phyloP scores from a whole-genome alignment of 139 green algal genomes.

The Auxenochlorella protothecoides region DNA sequence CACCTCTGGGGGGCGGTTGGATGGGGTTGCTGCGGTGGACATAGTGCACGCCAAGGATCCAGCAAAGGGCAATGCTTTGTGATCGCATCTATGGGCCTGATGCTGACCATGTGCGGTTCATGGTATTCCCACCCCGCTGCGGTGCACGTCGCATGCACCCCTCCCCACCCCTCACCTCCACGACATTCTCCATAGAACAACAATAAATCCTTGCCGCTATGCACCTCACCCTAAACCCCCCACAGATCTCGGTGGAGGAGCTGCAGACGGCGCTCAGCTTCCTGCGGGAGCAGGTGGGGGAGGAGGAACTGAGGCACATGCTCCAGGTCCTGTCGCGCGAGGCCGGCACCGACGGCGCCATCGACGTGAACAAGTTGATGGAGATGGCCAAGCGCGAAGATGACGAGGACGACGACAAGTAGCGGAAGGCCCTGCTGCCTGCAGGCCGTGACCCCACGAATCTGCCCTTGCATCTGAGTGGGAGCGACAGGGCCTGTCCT shows the following conservation, averaged over 20 bases:
- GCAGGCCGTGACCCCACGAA: no score
- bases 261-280: constrained; percentile 52
- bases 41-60: not conserved
- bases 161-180: no score
- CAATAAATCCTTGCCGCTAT: no score
- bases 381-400: constrained; percentile 18
- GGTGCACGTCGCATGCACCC: not conserved
- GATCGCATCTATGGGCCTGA: not conserved
- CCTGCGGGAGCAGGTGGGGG: constrained; percentile 53
- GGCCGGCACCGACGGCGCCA: constrained; percentile 1
- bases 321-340: constrained; percentile 36
- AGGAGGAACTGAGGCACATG: constrained; percentile 51
- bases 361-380: constrained; percentile 25
- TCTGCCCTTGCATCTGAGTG: no score
- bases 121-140: not conserved
- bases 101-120: no score
- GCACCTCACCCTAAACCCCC: not conserved
- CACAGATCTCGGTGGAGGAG: constrained; percentile 45
- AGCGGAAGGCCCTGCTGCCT: not conserved
- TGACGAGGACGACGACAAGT: constrained; percentile 7
- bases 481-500: no score
- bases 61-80: not conserved
- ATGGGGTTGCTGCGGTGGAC: not conserved
- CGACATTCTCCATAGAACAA: no score
- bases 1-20: no score